Base-by-base conservation (phyloP, 1,284 basidiomycete species). In the Cryptococcus neoformans region DNA sequence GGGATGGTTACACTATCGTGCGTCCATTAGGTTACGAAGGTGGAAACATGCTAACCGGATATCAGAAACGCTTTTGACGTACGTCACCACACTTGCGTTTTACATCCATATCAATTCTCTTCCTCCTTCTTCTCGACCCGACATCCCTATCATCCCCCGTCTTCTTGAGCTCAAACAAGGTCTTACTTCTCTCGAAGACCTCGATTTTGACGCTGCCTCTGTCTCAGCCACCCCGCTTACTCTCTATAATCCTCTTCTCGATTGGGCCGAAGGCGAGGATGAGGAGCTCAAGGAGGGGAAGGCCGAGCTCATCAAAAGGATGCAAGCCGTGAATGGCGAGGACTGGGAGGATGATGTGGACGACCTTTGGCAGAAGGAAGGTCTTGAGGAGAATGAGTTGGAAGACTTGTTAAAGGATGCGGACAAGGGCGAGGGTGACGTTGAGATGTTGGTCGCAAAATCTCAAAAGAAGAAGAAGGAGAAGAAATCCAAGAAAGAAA, bases 81-180 rank as follows among this genome's bases (percentile, higher is more conserved):
- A 99, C 74, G 83, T 89, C 8, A 90, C 92, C 1, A 88, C 87
- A 1, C 86, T 98, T 47, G 89, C 93, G 0, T 98, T 94, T 80
- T 98, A 96, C 79, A 82, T 99, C 51, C 87, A 94, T 74, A 82
- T 99, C 34, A 85, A 90, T 12, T 81, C 88, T 83, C 86, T 77
- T 84, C 89, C 73, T 75, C 82, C 44, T 73, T 81, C 62, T 79
- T 48, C 67, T 16, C 68, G 83, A 14, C 81, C 85, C 62, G 78
- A 81, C 0, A 89, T 92, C 70, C 90, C 92, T 0, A 86, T 97
- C 63, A 81, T 97, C 62, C 78, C 81, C 28, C 89, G 94, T 11
- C 83, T 99, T 7, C 81, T 95, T 38, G 83, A 86, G 34, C 85
- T 99, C 53, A 96, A 97, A 76, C 84, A 91, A 70, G 85, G 87